Conservation (phyloP, 345 rosid species). For the Geranium rotundifolium region DNA sequence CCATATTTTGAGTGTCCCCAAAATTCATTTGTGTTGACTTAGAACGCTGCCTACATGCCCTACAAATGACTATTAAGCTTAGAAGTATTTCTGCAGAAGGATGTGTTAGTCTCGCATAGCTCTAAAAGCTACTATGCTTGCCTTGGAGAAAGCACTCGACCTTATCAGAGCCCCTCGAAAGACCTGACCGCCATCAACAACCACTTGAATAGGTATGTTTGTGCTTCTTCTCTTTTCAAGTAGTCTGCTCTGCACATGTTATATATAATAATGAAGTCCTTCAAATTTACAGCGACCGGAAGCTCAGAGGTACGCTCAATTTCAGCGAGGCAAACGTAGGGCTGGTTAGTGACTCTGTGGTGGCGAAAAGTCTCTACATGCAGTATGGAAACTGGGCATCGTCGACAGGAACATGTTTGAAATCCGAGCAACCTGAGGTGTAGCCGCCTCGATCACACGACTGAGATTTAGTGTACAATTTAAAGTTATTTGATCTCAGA, state of each 20-base stretch:
- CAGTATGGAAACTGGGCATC: not conserved
- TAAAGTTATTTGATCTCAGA: not conserved
- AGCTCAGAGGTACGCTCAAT: not conserved
- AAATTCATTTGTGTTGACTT: too few relatives aligned
- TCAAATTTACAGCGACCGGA: not conserved
- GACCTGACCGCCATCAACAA: slow-evolving; percentile 80
- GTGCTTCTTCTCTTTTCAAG: not conserved
- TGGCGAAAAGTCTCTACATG: not conserved
- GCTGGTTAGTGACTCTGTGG: not conserved
- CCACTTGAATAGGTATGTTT: slow-evolving; percentile 62
- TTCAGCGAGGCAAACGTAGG: not conserved
- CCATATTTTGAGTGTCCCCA: too few relatives aligned
- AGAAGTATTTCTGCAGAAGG: slow-evolving; percentile 43
- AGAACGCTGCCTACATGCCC: too few relatives aligned
- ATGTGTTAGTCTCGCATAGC: slow-evolving; percentile 77
- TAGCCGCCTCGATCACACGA: not conserved
- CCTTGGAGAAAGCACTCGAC: slow-evolving; percentile 96
- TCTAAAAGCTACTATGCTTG: slow-evolving; percentile 89
- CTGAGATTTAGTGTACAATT: not conserved
- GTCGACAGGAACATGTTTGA: not conserved
- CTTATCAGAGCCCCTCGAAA: slow-evolving; percentile 96
- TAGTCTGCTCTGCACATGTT: not conserved
- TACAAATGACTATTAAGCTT: not conserved
- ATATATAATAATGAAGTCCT: not conserved
- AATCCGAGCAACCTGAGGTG: not conserved